Base-by-base conservation (phyloP, 176 grass and related monocot species). In the Cenchrus purpureus region DNA sequence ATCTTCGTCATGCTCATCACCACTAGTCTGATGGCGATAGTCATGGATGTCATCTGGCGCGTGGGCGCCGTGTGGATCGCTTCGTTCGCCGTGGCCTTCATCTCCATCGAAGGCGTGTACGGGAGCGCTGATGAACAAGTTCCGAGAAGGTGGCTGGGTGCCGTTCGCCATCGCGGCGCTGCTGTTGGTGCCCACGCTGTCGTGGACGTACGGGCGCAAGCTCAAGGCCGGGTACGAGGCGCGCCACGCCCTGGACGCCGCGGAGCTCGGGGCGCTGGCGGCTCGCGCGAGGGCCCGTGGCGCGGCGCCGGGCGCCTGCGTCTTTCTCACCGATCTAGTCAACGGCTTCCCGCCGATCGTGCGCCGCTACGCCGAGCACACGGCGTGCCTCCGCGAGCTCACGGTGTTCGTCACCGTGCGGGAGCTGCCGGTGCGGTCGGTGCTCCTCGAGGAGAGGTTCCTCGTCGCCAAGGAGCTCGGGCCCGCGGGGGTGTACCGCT, bases 1-100 rank as follows among this genome's bases (percentile, higher is more conserved):
- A 94, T 94, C 44, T 91, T 86, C 51, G 92, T 94, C 11, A 91
- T 94, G 92, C 81, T 94, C 0, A 89, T 94, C 68, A 94, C 89
- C 5, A 86, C 92, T 0, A 48, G 50, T 19, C 80, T 94, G 16
- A 89, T 89, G 49, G 16, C 85, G 1, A 65, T 89, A 10, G 89
- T 94, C 17, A 94, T 94, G 92, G 40, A 82, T 4, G 72, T 89
- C 3, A 85, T 94, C 42, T 94, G 92, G 92, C 48, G 87, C 15
- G 53, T 64, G 20, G 28, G 74, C 37, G 2, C 62, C 3, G 16
- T 1, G 8, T 4, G 78, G 2, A 77, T 57, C 34, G 71, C 15
- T 0, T 6, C 71, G 0, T 94, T 91, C 80, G 80, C 84, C 42
- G 17, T 6, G 6, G 3, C 52, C 68, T 94, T 76, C 78, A 0